phyloP scores from a whole-genome alignment of 2,329 filamentous ascomycete species.

The Aspergillus quadrilineatus region DNA sequence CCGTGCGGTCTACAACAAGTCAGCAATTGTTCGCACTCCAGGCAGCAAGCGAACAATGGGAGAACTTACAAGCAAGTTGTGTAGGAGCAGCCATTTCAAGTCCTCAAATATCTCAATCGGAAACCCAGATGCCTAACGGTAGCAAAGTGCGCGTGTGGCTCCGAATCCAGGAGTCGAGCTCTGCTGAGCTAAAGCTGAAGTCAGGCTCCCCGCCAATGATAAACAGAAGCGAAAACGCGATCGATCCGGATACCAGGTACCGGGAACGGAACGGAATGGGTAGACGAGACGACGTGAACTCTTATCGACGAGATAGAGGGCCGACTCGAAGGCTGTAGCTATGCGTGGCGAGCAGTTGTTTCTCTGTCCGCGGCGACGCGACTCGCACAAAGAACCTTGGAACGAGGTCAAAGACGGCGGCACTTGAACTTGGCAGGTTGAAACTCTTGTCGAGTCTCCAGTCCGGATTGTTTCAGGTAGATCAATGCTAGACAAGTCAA shows the following conservation, averaged over 20 bases:
- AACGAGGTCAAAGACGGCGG: conserved; percentile 17
- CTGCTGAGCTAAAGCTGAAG: conserved; percentile 7
- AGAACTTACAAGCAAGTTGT: conserved; percentile 78
- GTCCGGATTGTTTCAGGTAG: conserved; percentile 27
- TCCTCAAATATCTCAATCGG: conserved; percentile 13
- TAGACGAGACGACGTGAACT: not conserved
- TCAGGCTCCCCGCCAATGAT: conserved; percentile 7
- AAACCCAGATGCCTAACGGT: conserved; percentile 7
- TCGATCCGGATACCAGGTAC: not conserved
- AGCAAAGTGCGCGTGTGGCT: conserved; percentile 10
- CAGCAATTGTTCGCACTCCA: conserved; percentile 6
- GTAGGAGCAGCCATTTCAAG: conserved; percentile 75
- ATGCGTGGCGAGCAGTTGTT: conserved; percentile 21
- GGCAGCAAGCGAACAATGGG: not conserved
- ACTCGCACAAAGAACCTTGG: conserved; percentile 23
- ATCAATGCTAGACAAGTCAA: conserved; percentile 52
- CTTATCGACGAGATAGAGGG: conserved; percentile 7
- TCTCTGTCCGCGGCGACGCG: conserved; percentile 7
- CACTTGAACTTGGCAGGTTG: conserved; percentile 22
- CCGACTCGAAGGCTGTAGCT: conserved; percentile 7
- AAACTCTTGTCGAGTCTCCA: conserved; percentile 27
- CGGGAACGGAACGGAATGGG: not conserved
- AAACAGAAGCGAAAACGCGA: conserved; percentile 1
- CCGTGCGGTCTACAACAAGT: conserved; percentile 70
- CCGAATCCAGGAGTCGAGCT: conserved; percentile 5